A percentile compares a stretch with the other conserved stretches of the same genome.
phyloP scores from a whole-genome alignment of 2,329 filamentous ascomycete genomes.

The Ophiosphaerella herpotricha region DNA sequence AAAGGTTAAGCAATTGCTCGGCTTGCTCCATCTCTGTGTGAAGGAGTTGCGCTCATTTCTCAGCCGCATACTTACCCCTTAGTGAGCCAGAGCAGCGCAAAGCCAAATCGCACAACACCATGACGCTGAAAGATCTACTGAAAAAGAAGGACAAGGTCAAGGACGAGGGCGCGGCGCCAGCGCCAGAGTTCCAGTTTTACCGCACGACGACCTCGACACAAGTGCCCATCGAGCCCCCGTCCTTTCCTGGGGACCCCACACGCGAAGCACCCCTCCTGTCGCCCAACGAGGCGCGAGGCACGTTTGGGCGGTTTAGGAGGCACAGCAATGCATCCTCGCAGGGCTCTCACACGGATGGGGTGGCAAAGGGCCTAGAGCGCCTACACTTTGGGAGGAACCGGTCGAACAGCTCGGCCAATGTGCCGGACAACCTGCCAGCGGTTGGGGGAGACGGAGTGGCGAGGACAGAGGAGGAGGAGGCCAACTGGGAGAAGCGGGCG shows the following conservation, averaged over 20 bases:
- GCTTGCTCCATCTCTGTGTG: constrained; percentile 1
- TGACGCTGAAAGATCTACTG: constrained; percentile 65
- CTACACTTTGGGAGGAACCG: constrained; percentile 65
- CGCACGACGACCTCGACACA: constrained; percentile 81
- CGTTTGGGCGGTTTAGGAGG: constrained; percentile 39
- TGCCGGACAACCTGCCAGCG: constrained; percentile 79
- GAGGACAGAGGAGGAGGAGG: constrained; percentile 53
- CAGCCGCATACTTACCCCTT: constrained; percentile 15
- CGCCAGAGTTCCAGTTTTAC: constrained; percentile 76
- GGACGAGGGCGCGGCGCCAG: constrained; percentile 46
- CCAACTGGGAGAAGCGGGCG: constrained; percentile 89
- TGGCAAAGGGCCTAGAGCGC: constrained; percentile 56
- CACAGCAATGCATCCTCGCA: constrained; percentile 39
- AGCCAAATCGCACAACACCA: constrained; percentile 42
- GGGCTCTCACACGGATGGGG: constrained; percentile 9
- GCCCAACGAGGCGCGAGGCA: constrained; percentile 28
- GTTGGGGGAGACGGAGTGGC: constrained; percentile 59
- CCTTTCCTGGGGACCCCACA: constrained; percentile 51
- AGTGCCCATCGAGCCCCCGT: constrained; percentile 76
- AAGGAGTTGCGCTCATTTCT: constrained; percentile 8
- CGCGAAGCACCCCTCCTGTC: constrained; percentile 35
- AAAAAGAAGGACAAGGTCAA: constrained; percentile 66
- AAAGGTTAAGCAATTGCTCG: constrained; percentile 5
- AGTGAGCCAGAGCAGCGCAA: constrained; percentile 13
- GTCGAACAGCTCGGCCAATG: constrained; percentile 68